Conservation (phyloP, 345 rosid species). For the Clarkia xantiana region DNA sequence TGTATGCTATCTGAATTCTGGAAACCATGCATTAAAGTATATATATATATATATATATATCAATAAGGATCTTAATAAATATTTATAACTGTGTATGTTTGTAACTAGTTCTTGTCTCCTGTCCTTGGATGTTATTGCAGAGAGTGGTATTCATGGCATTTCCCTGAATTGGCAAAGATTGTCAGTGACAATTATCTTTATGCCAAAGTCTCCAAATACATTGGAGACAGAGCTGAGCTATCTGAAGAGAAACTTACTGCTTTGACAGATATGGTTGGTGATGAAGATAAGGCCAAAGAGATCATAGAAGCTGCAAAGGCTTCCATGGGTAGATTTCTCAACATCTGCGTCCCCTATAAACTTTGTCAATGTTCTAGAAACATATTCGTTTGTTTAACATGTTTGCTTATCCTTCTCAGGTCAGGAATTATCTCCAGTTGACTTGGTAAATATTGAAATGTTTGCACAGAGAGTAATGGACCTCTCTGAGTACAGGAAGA, state of each 20-base stretch:
- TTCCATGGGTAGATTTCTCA: constrained; percentile 61
- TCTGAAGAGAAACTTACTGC: constrained; percentile 43
- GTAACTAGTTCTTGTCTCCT: background rate
- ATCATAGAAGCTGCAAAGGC: constrained; percentile 89
- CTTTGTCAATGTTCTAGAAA: background rate
- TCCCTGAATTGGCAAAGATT: constrained; percentile 85
- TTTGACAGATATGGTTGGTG: constrained; percentile 64
- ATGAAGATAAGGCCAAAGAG: constrained; percentile 88
- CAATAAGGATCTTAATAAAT: background rate
- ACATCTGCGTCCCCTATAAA: background rate
- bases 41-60: background rate
- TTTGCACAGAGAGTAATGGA: constrained; percentile 81
- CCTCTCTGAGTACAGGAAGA: constrained; percentile 79
- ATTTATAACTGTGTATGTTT: background rate
- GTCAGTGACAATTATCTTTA: constrained; percentile 86
- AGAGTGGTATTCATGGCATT: constrained; percentile 99
- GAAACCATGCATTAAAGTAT: no score
- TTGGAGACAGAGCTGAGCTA: constrained; percentile 60
- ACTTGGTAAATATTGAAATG: constrained; percentile 68
- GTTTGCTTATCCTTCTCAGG: constrained; percentile 30
- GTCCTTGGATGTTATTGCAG: constrained; percentile 20
- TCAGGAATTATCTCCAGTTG: constrained; percentile 70
- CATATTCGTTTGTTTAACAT: background rate
- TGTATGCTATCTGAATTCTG: no score
- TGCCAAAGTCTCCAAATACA: constrained; percentile 53